A percentile compares a stretch with the other conserved stretches of the same genome.
Evolutionary conservation across 1,284 basidiomycete genomes (phyloP).

Genomic region (Ceratobasidium sp.): DNA sequence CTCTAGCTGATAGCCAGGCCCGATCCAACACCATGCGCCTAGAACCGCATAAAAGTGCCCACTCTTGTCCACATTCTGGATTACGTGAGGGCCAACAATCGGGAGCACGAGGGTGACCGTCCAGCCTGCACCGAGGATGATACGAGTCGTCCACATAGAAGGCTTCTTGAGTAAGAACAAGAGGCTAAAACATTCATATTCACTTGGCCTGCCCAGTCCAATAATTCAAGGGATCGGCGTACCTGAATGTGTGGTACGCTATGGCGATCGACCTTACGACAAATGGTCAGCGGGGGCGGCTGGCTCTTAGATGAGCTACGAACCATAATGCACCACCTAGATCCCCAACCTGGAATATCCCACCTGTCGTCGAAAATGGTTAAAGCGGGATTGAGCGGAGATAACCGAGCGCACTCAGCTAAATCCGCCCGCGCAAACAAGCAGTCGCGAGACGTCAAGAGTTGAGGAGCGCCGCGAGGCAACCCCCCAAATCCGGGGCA

Average conservation of each 20-base stretch:
- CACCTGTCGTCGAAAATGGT: neutral
- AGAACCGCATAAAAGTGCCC: slow-evolving; percentile 30
- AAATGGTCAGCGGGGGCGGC: neutral
- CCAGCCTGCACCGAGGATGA: too few relatives aligned
- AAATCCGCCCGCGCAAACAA: too few relatives aligned
- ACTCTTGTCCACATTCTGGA: neutral
- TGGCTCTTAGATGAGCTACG: neutral
- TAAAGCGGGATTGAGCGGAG: too few relatives aligned
- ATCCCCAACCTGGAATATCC: slow-evolving; percentile 8
- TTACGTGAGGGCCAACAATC: slow-evolving; percentile 5
- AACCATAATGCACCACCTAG: slow-evolving; percentile 16
- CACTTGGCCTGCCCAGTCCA: too few relatives aligned
- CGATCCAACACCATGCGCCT: slow-evolving; percentile 40
- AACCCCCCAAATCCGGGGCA: too few relatives aligned
- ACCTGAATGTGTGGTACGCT: neutral
- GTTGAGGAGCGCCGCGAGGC: too few relatives aligned
- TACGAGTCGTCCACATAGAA: too few relatives aligned
- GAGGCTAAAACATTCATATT: too few relatives aligned
- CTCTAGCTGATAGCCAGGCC: slow-evolving; percentile 26
- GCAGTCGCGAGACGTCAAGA: too few relatives aligned
- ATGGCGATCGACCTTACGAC: slow-evolving; percentile 2
- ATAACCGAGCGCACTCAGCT: neutral
- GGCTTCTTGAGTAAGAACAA: too few relatives aligned
- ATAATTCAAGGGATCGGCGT: too few relatives aligned
- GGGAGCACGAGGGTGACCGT: too few relatives aligned